phyloP scores from a whole-genome alignment of 2,329 filamentous ascomycete species.

The Emmonsiellopsis sp. region DNA sequence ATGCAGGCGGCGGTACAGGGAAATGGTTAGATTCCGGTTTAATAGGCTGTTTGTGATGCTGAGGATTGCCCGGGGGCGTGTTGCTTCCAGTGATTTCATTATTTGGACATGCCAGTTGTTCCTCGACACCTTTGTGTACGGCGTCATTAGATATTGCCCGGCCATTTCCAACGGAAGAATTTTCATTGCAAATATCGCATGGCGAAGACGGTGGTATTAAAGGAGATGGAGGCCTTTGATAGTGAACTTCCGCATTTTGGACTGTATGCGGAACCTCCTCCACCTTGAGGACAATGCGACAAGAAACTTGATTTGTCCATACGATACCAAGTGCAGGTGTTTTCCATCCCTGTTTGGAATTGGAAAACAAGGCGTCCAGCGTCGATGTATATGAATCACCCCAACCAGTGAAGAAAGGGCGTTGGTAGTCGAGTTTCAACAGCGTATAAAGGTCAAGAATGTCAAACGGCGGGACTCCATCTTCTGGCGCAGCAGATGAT shows the following conservation, averaged over 20 bases:
- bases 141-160: too few species aligned
- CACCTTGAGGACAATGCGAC: conserved; percentile 72
- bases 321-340: conserved; percentile 80
- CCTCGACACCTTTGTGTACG: background rate
- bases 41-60: background rate
- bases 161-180: background rate
- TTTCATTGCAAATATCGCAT: background rate
- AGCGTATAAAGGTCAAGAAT: conserved; percentile 38
- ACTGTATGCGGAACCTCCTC: conserved; percentile 36
- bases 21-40: background rate
- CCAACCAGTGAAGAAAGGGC: conserved; percentile 94
- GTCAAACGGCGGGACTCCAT: conserved; percentile 16
- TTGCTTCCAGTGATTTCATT: background rate
- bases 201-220: background rate
- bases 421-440: conserved; percentile 75
- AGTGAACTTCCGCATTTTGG: conserved; percentile 3
- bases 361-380: background rate
- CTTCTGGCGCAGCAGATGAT: background rate
- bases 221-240: background rate
- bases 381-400: conserved; percentile 53
- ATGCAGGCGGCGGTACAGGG: background rate
- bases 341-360: conserved; percentile 39
- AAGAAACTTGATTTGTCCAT: conserved; percentile 83
- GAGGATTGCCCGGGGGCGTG: background rate
- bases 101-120: background rate